Evolutionary conservation across 345 rosid species (phyloP).

Genomic region (Camelina laxa): DNA sequence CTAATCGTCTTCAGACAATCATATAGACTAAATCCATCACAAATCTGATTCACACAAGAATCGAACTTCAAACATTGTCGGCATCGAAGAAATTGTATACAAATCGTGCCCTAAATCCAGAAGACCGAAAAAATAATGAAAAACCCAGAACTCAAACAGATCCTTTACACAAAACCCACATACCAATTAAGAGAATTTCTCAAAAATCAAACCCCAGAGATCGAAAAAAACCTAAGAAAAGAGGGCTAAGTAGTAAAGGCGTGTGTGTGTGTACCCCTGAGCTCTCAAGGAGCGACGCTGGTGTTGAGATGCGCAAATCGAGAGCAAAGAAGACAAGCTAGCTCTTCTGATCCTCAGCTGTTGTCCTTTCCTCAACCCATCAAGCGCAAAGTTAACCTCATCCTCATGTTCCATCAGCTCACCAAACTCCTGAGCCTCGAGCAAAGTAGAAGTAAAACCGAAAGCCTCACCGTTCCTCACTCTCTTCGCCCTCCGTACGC

Average conservation of each 20-base stretch:
- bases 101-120: conserved; percentile 32
- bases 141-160: conserved; percentile 36
- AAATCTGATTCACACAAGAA: conserved; percentile 22
- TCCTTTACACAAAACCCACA: conserved; percentile 32
- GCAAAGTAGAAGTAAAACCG: conserved; percentile 69
- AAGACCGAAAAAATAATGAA: conserved; percentile 6
- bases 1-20: conserved; percentile 16
- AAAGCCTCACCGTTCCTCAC: conserved; percentile 52
- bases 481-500: conserved; percentile 59
- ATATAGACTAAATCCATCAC: conserved; percentile 11
- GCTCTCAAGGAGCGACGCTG: conserved; percentile 85
- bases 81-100: conserved; percentile 8
- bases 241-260: not conserved
- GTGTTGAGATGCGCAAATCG: conserved; percentile 71
- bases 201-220: conserved; percentile 10
- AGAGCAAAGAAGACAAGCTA: conserved; percentile 73
- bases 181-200: conserved; percentile 25
- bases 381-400: conserved; percentile 95
- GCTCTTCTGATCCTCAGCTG: conserved; percentile 85
- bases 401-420: conserved; percentile 99
- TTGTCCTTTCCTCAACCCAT: conserved; percentile 83
- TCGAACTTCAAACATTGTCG: conserved; percentile 41
- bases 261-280: conserved; percentile 49
- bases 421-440: conserved; percentile 98
- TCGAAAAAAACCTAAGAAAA: conserved; percentile 2